Percentiles rank a stretch among this genome's conserved stretches.
Evolutionary conservation across 2,329 filamentous ascomycete species (phyloP).

Genomic region (Nemania abortiva): DNA sequence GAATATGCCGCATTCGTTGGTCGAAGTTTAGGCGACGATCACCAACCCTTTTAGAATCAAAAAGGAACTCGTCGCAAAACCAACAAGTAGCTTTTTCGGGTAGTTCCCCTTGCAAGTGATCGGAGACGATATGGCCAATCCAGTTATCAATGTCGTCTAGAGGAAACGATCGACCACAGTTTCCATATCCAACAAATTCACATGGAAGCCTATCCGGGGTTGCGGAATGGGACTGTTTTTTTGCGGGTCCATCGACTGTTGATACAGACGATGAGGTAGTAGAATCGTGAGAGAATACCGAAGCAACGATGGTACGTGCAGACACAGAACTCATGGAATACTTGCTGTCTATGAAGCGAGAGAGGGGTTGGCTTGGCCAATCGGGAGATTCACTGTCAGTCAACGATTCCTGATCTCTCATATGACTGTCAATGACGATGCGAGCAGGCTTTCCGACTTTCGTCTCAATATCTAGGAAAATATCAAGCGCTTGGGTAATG

Average conservation of each 20-base stretch:
- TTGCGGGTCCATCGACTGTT: no score
- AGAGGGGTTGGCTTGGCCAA: no score
- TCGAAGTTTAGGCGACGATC: conserved; percentile 50
- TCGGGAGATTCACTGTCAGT: no score
- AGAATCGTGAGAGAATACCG: no score
- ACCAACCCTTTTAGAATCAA: conserved; percentile 42
- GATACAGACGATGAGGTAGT: no score
- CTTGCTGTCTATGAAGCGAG: no score
- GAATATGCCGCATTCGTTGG: conserved; percentile 64
- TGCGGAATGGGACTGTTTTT: no score
- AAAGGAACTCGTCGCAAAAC: conserved; percentile 60
- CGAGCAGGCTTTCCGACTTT: not conserved
- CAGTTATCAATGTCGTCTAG: conserved; percentile 56
- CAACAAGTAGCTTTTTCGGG: conserved; percentile 60
- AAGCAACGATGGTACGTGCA: no score
- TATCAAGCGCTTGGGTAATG: conserved; percentile 4
- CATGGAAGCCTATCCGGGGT: conserved; percentile 55
- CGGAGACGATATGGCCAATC: conserved; percentile 59
- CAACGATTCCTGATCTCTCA: not conserved
- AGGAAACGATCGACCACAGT: conserved; percentile 56
- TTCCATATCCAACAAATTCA: conserved; percentile 57
- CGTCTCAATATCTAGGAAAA: conserved; percentile 19
- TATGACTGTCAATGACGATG: not conserved
- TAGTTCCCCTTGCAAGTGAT: conserved; percentile 54
- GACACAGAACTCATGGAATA: no score